phyloP scores from a whole-genome alignment of 176 grass and related monocot genomes.

The Oropetium thomaeum region DNA sequence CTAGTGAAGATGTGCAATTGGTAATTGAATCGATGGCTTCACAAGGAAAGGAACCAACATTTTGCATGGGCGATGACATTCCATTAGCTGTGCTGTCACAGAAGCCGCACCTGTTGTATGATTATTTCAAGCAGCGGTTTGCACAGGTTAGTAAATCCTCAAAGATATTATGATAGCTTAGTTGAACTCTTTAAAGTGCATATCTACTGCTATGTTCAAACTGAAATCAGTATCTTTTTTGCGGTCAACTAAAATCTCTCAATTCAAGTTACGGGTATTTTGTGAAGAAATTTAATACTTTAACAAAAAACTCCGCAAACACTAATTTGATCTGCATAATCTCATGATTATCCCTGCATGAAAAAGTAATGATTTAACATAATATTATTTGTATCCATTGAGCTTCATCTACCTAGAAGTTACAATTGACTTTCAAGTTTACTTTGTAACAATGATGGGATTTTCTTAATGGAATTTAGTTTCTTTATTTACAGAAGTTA shows the following conservation, averaged over 20 bases:
- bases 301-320: background rate
- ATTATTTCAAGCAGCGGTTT: conserved; percentile 99
- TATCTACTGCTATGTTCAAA: background rate
- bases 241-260: background rate
- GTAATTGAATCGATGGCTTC: conserved; percentile 99
- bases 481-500: conserved; percentile 18
- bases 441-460: background rate
- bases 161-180: conserved; percentile 10
- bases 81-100: conserved; percentile 89
- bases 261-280: background rate
- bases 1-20: conserved; percentile 99
- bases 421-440: background rate
- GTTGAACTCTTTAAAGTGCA: conserved; percentile 1
- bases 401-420: background rate
- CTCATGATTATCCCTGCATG: background rate
- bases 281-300: conserved; percentile 18
- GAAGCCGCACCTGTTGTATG: conserved; percentile 82
- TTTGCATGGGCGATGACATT: conserved; percentile 99
- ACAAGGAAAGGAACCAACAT: conserved; percentile 99
- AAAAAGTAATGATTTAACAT: background rate
- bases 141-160: conserved; percentile 73
- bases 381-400: background rate
- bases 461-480: background rate
- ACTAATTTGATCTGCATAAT: background rate
- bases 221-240: background rate